Conservation (phyloP, 2,329 filamentous ascomycete genomes). For the Sordariomycetes sp. region DNA sequence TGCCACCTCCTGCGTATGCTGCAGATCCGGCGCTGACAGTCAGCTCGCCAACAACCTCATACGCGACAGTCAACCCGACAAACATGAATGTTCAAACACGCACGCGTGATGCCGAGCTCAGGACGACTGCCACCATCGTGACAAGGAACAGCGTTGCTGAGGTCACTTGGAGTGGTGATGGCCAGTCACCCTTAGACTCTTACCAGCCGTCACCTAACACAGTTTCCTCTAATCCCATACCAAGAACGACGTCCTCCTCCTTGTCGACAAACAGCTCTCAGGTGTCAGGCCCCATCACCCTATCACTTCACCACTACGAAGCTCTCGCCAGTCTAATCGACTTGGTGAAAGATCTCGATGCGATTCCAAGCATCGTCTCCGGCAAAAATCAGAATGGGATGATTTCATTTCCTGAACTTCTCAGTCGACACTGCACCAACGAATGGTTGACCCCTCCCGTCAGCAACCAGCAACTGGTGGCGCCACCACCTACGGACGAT, state of each 20-base stretch:
- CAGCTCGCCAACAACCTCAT: background rate
- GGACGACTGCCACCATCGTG: conserved; percentile 1
- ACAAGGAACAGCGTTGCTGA: conserved; percentile 2
- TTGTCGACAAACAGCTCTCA: background rate
- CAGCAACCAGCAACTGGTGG: conserved; percentile 8
- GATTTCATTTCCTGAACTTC: conserved; percentile 23
- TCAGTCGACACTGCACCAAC: conserved; percentile 18
- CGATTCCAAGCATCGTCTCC: background rate
- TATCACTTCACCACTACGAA: background rate
- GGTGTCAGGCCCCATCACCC: background rate
- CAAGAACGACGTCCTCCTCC: background rate
- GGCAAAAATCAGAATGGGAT: conserved; percentile 9
- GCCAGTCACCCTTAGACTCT: too few species aligned
- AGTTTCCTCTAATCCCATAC: too few species aligned
- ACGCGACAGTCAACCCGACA: background rate
- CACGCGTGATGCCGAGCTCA: background rate
- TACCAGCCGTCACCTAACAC: too few species aligned
- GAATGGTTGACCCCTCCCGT: conserved; percentile 19
- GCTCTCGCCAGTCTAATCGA: background rate
- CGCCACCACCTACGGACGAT: conserved; percentile 5
- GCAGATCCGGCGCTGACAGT: conserved; percentile 1
- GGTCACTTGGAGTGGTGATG: conserved; percentile 1
- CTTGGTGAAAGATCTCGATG: background rate
- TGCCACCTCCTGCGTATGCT: background rate
- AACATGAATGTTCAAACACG: conserved; percentile 1